Evolutionary conservation across 2,329 filamentous ascomycete genomes (phyloP).

Genomic region (Clarireedia sp.): DNA sequence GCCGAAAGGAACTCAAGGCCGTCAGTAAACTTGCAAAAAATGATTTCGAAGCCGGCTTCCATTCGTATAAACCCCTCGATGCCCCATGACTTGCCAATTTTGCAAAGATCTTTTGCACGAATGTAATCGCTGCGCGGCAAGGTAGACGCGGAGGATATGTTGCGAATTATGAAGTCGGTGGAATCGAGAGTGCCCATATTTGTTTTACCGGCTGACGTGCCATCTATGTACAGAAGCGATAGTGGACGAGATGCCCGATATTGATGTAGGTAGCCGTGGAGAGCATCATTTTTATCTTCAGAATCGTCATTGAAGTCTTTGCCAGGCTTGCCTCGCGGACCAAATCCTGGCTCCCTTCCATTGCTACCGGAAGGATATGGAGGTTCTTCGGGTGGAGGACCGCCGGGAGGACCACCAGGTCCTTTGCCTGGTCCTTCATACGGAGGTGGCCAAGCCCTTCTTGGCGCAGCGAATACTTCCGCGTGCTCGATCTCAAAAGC

Average conservation of each 20-base stretch:
- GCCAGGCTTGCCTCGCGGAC: neutral
- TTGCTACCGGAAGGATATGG: neutral
- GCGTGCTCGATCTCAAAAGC: conserved; percentile 74
- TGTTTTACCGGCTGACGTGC: conserved; percentile 60
- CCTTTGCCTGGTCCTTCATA: neutral
- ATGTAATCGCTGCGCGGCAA: conserved; percentile 38
- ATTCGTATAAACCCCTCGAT: conserved; percentile 60
- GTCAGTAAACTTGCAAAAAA: conserved; percentile 53
- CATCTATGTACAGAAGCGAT: conserved; percentile 62
- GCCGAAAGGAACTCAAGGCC: conserved; percentile 21
- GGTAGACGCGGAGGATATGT: neutral
- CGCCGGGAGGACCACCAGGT: neutral
- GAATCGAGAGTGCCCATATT: conserved; percentile 58
- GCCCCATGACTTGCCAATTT: conserved; percentile 43
- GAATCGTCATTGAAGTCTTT: neutral
- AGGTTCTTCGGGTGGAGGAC: neutral
- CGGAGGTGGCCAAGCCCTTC: conserved; percentile 4
- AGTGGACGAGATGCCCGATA: conserved; percentile 52
- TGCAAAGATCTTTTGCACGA: conserved; percentile 50
- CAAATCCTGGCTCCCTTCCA: neutral
- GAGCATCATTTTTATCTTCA: neutral
- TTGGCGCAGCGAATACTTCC: conserved; percentile 47
- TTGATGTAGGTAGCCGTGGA: conserved; percentile 56
- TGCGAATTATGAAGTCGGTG: conserved; percentile 51
- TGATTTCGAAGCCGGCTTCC: conserved; percentile 64